Evolutionary conservation across 352 stramenopile species (phyloP).

Genomic region (Pythium pyrilobum): DNA sequence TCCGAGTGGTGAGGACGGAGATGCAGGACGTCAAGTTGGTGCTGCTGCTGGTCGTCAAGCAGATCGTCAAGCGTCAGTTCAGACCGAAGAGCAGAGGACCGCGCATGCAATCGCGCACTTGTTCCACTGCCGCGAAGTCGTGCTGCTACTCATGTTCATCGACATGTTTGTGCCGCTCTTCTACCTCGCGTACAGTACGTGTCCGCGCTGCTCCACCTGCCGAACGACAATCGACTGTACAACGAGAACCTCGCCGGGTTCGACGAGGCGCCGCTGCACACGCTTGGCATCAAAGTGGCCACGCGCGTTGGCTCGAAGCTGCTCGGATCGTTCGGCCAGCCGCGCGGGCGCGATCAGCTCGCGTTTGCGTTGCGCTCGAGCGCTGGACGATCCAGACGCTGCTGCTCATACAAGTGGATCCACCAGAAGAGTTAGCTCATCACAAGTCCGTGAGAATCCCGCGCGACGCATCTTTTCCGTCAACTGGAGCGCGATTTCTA

Average conservation of each 20-base stretch:
- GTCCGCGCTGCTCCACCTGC: neutral
- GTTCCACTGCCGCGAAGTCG: neutral
- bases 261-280: neutral
- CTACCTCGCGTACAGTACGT: neutral
- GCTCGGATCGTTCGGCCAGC: neutral
- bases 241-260: neutral
- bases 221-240: neutral
- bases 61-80: neutral
- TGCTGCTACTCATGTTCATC: neutral
- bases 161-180: neutral
- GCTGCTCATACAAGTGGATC: neutral
- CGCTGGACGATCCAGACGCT: neutral
- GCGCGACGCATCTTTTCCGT: no score
- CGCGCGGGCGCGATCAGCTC: neutral
- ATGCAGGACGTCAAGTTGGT: neutral
- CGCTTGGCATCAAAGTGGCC: neutral
- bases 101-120: neutral
- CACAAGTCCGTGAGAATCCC: no score
- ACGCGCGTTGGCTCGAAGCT: neutral
- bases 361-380: neutral
- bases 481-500: no score
- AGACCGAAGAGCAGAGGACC: neutral
- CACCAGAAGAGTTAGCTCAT: no score
- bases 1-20: neutral
- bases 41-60: neutral